phyloP scores from a whole-genome alignment of 495 filamentous ascomycete genomes.

The Massariosphaeria phaeospora region DNA sequence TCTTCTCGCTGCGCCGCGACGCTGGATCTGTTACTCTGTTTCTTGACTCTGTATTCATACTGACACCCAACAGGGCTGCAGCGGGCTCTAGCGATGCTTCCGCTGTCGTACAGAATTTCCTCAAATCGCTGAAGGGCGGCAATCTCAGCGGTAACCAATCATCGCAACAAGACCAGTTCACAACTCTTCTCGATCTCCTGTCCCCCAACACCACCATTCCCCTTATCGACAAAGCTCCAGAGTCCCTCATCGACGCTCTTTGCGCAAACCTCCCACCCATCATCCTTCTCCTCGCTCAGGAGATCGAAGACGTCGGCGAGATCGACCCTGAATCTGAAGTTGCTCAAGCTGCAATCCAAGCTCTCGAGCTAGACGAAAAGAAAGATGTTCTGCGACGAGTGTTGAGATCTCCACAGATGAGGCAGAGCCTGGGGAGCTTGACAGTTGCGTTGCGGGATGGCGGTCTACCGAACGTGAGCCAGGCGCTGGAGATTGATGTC shows the following conservation, averaged over 20 bases:
- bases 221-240: constrained; percentile 61
- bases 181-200: constrained; percentile 83
- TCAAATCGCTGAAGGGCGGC: constrained; percentile 71
- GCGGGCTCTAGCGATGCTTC: constrained; percentile 50
- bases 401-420: constrained; percentile 84
- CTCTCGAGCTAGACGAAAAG: constrained; percentile 74
- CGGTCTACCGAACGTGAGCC: constrained; percentile 82
- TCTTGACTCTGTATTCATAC: constrained; percentile 3
- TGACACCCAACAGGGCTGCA: constrained; percentile 24
- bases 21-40: constrained; percentile 31
- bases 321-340: constrained; percentile 60
- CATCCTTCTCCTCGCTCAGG: constrained; percentile 68
- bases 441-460: constrained; percentile 87
- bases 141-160: constrained; percentile 41
- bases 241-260: constrained; percentile 64
- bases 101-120: constrained; percentile 74
- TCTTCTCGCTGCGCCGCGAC: constrained; percentile 34
- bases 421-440: constrained; percentile 75
- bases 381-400: constrained; percentile 74
- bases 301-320: constrained; percentile 52
- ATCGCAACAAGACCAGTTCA: constrained; percentile 56
- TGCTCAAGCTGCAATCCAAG: constrained; percentile 63
- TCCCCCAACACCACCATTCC: constrained; percentile 69
- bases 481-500: constrained; percentile 73
- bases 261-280: constrained; percentile 69